Evolutionary conservation across 192 early-diverging fungal genomes (phyloP).

Genomic region (Helicostylum pulchrum): DNA sequence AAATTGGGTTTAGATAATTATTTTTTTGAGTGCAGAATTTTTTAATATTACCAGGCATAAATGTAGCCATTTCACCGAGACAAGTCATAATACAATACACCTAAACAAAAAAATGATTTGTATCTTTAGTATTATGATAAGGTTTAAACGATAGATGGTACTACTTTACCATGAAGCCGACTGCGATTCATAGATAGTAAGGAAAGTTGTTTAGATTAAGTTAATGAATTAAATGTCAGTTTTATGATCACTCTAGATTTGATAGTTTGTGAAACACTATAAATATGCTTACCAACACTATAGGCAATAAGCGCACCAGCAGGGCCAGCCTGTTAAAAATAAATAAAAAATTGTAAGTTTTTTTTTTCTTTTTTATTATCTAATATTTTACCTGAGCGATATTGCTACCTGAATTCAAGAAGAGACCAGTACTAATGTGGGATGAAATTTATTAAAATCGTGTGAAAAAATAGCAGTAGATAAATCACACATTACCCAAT

Average conservation of each 20-base stretch:
- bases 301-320: constrained; percentile 71
- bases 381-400: constrained; percentile 42
- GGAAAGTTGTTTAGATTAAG: neutral
- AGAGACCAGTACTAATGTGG: constrained; percentile 59
- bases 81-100: constrained; percentile 75
- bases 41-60: constrained; percentile 54
- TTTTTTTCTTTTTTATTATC: neutral
- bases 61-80: constrained; percentile 85
- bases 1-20: neutral
- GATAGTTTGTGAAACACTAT: constrained; percentile 1
- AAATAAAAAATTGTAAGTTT: neutral
- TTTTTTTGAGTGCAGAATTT: neutral
- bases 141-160: neutral
- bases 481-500: constrained; percentile 22
- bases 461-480: neutral
- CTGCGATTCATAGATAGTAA: neutral
- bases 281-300: constrained; percentile 25
- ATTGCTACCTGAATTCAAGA: constrained; percentile 67
- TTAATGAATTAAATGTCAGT: neutral
- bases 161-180: constrained; percentile 33
- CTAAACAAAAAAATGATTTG: constrained; percentile 8
- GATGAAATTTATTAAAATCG: neutral
- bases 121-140: neutral
- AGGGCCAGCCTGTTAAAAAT: constrained; percentile 58
- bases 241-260: constrained; percentile 1